A percentile compares a stretch with the other conserved stretches of the same genome.
phyloP scores from a whole-genome alignment of 352 stramenopile genomes.

The Phytophthora chlamydospora region DNA sequence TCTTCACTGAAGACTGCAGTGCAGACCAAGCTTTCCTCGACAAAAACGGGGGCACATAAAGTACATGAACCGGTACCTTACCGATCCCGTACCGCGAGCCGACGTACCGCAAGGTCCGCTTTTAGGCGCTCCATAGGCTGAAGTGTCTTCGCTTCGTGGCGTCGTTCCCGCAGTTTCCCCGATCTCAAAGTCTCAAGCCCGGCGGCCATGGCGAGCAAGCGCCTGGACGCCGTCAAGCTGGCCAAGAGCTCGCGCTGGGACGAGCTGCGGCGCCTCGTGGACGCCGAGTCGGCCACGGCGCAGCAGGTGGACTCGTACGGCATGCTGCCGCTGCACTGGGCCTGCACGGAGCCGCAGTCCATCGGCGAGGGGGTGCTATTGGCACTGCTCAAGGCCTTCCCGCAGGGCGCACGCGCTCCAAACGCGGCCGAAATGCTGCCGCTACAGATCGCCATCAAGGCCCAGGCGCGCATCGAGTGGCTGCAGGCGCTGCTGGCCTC shows the following conservation, averaged over 20 bases:
- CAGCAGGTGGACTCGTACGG: conserved; percentile 87
- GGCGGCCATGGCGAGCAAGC: conserved; percentile 50
- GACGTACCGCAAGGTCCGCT: too few species aligned
- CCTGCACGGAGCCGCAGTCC: conserved; percentile 82
- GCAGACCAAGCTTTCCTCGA: too few species aligned
- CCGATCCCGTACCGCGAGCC: too few species aligned
- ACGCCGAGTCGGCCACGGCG: conserved; percentile 66
- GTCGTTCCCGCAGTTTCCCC: too few species aligned
- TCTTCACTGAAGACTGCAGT: too few species aligned
- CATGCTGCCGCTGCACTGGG: conserved; percentile 90
- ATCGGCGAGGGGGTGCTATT: conserved; percentile 78
- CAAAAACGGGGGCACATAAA: too few species aligned
- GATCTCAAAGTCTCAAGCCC: too few species aligned
- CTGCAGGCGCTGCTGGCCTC: conserved; percentile 83
- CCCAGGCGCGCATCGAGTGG: conserved; percentile 87
- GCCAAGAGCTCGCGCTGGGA: conserved; percentile 85
- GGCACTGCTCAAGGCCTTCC: conserved; percentile 80
- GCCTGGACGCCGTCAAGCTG: conserved; percentile 85
- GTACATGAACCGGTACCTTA: too few species aligned
- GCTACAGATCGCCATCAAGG: conserved; percentile 89
- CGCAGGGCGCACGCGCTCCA: conserved; percentile 58
- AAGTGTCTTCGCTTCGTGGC: too few species aligned
- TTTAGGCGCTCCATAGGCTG: too few species aligned
- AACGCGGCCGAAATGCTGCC: conserved; percentile 89
- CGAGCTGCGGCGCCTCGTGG: conserved; percentile 75